Evolutionary conservation across 2,329 filamentous ascomycete genomes (phyloP).

Genomic region (Parastagonospora avenae): DNA sequence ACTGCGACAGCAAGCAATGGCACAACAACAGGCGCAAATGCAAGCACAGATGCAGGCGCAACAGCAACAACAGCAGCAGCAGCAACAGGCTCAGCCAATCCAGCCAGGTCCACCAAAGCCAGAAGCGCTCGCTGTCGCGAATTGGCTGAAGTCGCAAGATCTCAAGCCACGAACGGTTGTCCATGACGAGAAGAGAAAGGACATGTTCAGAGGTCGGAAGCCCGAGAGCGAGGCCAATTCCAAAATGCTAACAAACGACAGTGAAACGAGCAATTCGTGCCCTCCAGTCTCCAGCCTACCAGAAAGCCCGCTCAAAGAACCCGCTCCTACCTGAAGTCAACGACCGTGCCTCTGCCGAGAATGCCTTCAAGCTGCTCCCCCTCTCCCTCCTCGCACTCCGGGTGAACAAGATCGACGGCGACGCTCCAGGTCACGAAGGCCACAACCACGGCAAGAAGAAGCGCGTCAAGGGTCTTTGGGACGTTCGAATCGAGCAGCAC

Average conservation of each 20-base stretch:
- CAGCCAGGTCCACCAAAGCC: slow-evolving; percentile 83
- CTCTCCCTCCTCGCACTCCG: slow-evolving; percentile 92
- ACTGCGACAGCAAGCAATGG: slow-evolving; percentile 59
- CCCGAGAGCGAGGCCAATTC: not conserved
- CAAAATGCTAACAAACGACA: slow-evolving; percentile 44
- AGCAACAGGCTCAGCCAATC: slow-evolving; percentile 66
- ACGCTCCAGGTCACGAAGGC: slow-evolving; percentile 65
- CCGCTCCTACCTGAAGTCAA: slow-evolving; percentile 84
- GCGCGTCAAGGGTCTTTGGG: slow-evolving; percentile 95
- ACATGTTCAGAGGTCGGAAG: slow-evolving; percentile 87
- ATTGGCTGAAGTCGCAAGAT: slow-evolving; percentile 82
- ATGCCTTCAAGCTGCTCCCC: slow-evolving; percentile 92
- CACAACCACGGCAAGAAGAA: slow-evolving; percentile 66
- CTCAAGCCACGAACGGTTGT: slow-evolving; percentile 91
- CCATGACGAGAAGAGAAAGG: slow-evolving; percentile 93
- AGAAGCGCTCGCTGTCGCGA: slow-evolving; percentile 83
- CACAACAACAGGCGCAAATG: slow-evolving; percentile 56
- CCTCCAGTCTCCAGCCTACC: slow-evolving; percentile 85
- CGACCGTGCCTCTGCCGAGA: slow-evolving; percentile 87
- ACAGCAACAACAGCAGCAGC: slow-evolving; percentile 46
- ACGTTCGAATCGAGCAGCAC: slow-evolving; percentile 91
- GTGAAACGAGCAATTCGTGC: slow-evolving; percentile 96
- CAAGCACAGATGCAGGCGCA: slow-evolving; percentile 27
- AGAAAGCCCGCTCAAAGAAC: slow-evolving; percentile 88
- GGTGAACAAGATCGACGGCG: slow-evolving; percentile 80